These are phyloP conservation scores for Eurotiales sp. DNA, from an alignment of 2,329 filamentous ascomycete species.

Conservation along the genomic window DNA sequence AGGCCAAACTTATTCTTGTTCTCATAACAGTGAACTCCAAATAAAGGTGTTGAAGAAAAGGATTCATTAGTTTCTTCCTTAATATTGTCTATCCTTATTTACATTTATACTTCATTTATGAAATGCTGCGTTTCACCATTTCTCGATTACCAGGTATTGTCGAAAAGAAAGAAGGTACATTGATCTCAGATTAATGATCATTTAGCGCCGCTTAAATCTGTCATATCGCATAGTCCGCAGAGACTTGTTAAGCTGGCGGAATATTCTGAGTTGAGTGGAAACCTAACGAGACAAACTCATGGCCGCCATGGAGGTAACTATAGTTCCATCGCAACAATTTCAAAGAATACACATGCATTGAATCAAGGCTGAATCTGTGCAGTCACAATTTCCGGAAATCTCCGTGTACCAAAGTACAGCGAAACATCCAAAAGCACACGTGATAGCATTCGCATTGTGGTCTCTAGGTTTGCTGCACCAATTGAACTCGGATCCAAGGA, in stretches of 20 bases:
- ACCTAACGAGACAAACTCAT: slow-evolving; percentile 1
- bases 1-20: too few species aligned
- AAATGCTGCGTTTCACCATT: too few species aligned
- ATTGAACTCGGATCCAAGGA: not conserved
- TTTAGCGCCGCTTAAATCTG: too few species aligned
- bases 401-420: not conserved
- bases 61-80: too few species aligned
- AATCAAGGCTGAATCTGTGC: not conserved
- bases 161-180: too few species aligned
- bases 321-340: slow-evolving; percentile 1
- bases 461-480: not conserved
- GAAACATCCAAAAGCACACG: not conserved
- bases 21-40: too few species aligned
- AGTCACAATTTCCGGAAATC: not conserved
- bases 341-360: not conserved
- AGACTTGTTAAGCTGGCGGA: not conserved
- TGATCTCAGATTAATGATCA: too few species aligned
- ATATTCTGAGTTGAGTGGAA: not conserved
- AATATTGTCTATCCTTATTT: too few species aligned
- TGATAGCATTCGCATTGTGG: not conserved
- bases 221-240: too few species aligned
- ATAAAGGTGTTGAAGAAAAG: too few species aligned
- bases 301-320: not conserved
- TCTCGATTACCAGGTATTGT: too few species aligned
- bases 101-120: too few species aligned